These are phyloP conservation scores for Opeltia flavorubescens DNA, from an alignment of 495 filamentous ascomycete species.

Conservation along the genomic window DNA sequence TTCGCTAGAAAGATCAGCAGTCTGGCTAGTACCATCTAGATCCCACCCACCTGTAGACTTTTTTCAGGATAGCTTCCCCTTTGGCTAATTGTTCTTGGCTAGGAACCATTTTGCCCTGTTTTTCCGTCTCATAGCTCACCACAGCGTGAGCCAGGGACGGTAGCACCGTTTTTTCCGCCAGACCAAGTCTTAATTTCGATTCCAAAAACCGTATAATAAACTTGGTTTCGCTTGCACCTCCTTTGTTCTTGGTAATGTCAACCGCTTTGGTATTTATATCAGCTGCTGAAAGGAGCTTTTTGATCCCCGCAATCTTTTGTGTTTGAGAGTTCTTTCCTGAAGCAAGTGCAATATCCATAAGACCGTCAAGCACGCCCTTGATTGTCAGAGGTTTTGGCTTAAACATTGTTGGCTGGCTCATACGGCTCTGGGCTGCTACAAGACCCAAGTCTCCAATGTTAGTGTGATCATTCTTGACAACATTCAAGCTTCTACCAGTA, in stretches of 20 bases:
- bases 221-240: conserved; percentile 88
- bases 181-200: conserved; percentile 78
- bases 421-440: conserved; percentile 86
- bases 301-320: conserved; percentile 85
- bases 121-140: conserved; percentile 61
- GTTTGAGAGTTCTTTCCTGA: conserved; percentile 79
- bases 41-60: conserved; percentile 61
- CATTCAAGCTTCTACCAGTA: conserved; percentile 70
- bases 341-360: conserved; percentile 77
- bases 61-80: conserved; percentile 74
- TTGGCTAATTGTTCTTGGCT: conserved; percentile 61
- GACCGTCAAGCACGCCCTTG: conserved; percentile 68
- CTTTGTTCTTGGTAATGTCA: conserved; percentile 85
- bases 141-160: conserved; percentile 80
- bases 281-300: conserved; percentile 80
- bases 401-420: conserved; percentile 93
- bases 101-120: conserved; percentile 51
- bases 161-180: conserved; percentile 86
- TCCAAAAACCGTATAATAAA: conserved; percentile 86
- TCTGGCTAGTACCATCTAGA: neutral
- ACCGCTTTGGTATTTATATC: conserved; percentile 55
- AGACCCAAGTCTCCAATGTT: conserved; percentile 91
- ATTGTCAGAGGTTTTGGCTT: conserved; percentile 87
- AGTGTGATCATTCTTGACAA: conserved; percentile 88
- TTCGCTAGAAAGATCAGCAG: conserved; percentile 37